Conservation (phyloP, 805 yeast genomes). For the Candida piceae region DNA sequence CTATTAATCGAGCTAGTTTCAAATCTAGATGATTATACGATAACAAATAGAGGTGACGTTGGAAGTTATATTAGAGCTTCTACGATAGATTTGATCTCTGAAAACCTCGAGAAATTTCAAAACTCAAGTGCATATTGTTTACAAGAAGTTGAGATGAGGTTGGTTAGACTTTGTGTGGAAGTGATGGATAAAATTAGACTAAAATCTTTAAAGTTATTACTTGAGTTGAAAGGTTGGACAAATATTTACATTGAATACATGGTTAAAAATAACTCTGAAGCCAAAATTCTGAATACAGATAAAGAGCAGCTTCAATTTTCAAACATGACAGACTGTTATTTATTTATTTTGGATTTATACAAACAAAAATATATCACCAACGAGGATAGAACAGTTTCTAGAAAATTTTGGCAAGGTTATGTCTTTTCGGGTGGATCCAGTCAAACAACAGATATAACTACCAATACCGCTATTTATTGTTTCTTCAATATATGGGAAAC, state of each 20-base stretch:
- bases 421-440: conserved; percentile 51
- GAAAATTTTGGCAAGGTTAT: conserved; percentile 53
- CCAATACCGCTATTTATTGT: conserved; percentile 37
- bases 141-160: conserved; percentile 25
- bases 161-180: conserved; percentile 60
- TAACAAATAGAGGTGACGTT: conserved; percentile 85
- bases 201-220: conserved; percentile 36
- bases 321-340: conserved; percentile 25
- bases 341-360: conserved; percentile 21
- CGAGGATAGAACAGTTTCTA: conserved; percentile 11
- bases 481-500: conserved; percentile 27
- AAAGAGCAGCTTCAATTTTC: conserved; percentile 15
- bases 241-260: too few relatives aligned
- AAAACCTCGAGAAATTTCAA: conserved; percentile 20
- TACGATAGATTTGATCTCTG: conserved; percentile 36
- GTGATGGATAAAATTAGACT: conserved; percentile 50
- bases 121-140: conserved; percentile 5
- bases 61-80: conserved; percentile 66
- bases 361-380: conserved; percentile 7
- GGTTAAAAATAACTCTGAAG: too few relatives aligned
- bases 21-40: conserved; percentile 70
- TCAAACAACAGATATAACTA: conserved; percentile 42
- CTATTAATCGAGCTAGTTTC: conserved; percentile 19
- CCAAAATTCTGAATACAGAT: too few relatives aligned
- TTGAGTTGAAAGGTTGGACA: conserved; percentile 20